Evolutionary conservation across 768 basidiomycete species (phyloP).

Genomic region (Sporobolomyces pararoseus): DNA sequence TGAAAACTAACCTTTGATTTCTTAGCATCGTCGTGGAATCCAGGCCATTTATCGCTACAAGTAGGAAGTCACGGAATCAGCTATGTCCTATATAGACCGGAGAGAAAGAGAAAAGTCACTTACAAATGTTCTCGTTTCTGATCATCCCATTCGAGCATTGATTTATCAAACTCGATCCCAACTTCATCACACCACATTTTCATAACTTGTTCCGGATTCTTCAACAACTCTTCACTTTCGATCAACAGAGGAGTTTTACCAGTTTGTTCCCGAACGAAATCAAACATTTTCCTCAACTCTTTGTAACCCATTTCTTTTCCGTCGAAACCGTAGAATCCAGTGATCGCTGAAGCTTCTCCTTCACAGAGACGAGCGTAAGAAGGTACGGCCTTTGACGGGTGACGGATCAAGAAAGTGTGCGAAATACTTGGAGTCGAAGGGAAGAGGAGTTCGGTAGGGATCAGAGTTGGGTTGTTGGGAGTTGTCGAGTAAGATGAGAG

Average conservation of each 20-base stretch:
- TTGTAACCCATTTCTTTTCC: slow-evolving; percentile 43
- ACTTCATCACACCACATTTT: slow-evolving; percentile 41
- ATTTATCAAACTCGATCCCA: slow-evolving; percentile 39
- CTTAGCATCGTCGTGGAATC: slow-evolving; percentile 42
- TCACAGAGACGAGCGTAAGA: slow-evolving; percentile 44
- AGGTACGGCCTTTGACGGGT: slow-evolving; percentile 44
- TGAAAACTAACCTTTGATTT: slow-evolving; percentile 8
- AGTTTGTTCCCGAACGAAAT: slow-evolving; percentile 32
- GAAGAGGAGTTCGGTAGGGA: slow-evolving; percentile 42
- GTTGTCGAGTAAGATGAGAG: background rate
- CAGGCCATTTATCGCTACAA: slow-evolving; percentile 44
- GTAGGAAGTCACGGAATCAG: background rate
- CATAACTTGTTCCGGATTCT: slow-evolving; percentile 36
- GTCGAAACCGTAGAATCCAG: slow-evolving; percentile 46
- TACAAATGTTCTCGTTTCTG: slow-evolving; percentile 44
- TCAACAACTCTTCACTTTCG: slow-evolving; percentile 42
- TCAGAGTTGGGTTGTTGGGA: slow-evolving; percentile 42
- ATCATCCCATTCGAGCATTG: slow-evolving; percentile 45
- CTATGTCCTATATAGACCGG: background rate
- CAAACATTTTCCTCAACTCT: slow-evolving; percentile 39
- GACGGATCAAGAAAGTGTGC: slow-evolving; percentile 47
- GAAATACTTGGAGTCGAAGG: slow-evolving; percentile 29
- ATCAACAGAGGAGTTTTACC: slow-evolving; percentile 39
- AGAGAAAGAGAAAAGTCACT: slow-evolving; percentile 6
- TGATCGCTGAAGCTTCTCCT: slow-evolving; percentile 30